Evolutionary conservation across 2,329 filamentous ascomycete genomes (phyloP).

Genomic region (Teratosphaeriaceae sp.): DNA sequence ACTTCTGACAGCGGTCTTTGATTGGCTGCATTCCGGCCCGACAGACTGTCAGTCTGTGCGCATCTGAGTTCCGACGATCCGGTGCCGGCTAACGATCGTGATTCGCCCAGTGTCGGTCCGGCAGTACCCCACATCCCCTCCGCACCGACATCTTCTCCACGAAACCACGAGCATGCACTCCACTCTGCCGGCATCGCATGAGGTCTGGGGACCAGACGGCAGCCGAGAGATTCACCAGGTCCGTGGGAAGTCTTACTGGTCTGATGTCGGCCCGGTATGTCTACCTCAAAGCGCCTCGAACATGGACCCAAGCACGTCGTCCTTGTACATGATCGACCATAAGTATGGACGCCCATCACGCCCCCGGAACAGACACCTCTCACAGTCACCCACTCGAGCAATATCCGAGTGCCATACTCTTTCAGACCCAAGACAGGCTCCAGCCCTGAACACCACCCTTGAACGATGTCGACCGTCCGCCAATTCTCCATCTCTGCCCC

Average conservation of each 20-base stretch:
- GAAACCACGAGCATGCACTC: not conserved
- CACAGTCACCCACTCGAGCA: not conserved
- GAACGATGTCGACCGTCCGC: not conserved
- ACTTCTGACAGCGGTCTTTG: not conserved
- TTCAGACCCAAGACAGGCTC: no score
- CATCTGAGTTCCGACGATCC: no score
- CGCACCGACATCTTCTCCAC: not conserved
- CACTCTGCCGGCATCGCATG: no score
- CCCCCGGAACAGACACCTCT: not conserved
- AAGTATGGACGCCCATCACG: not conserved
- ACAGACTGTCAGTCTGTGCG: no score
- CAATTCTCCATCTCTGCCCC: not conserved
- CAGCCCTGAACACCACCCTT: no score
- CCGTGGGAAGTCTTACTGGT: not conserved
- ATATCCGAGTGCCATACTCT: not conserved
- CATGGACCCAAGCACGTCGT: not conserved
- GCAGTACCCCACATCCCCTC: no score
- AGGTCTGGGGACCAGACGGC: no score
- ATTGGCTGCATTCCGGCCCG: not conserved
- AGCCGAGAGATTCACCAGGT: no score
- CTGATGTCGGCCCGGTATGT: not conserved
- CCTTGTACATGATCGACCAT: not conserved
- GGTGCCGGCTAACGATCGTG: no score
- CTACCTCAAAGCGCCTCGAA: no score
- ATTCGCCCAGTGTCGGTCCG: no score